A percentile compares a stretch with the other conserved stretches of the same genome.
Evolutionary conservation across 108 stramenopile species (phyloP).

Genomic region (Nitzschia sp.): DNA sequence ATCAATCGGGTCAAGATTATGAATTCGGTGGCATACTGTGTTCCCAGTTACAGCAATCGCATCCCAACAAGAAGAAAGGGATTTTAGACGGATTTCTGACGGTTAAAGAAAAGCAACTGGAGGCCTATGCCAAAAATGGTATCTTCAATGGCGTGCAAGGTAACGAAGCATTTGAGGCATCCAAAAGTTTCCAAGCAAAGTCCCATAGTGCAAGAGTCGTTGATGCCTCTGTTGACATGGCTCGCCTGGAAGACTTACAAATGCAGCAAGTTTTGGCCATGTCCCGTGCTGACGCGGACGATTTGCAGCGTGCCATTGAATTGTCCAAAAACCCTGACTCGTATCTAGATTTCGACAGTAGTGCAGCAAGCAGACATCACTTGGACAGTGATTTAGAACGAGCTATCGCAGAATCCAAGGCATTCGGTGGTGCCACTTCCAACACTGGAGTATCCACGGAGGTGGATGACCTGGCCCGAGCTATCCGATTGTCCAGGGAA

Average conservation of each 20-base stretch:
- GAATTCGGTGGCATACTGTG: constrained; percentile 58
- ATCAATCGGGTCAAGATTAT: constrained; percentile 68
- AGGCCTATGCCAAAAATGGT: neutral
- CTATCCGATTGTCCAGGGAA: neutral
- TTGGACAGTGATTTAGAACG: neutral
- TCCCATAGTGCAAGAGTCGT: neutral
- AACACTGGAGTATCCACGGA: neutral
- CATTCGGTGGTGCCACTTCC: neutral
- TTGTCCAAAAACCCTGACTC: neutral
- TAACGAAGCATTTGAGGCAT: neutral
- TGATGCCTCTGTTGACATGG: neutral
- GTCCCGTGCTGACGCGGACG: constrained; percentile 13
- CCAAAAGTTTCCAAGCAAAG: neutral
- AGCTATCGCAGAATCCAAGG: neutral
- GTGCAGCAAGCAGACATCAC: neutral
- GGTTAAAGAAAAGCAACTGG: neutral
- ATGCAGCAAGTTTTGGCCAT: constrained; percentile 19
- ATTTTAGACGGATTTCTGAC: neutral
- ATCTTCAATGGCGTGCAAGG: constrained; percentile 13
- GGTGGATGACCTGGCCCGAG: neutral
- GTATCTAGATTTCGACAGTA: neutral
- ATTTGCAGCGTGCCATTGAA: constrained; percentile 18
- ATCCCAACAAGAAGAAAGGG: neutral
- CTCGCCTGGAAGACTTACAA: neutral
- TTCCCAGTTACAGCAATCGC: neutral